Base-by-base conservation (phyloP, 2,329 filamentous ascomycete genomes). In the Ascomycota sp. region DNA sequence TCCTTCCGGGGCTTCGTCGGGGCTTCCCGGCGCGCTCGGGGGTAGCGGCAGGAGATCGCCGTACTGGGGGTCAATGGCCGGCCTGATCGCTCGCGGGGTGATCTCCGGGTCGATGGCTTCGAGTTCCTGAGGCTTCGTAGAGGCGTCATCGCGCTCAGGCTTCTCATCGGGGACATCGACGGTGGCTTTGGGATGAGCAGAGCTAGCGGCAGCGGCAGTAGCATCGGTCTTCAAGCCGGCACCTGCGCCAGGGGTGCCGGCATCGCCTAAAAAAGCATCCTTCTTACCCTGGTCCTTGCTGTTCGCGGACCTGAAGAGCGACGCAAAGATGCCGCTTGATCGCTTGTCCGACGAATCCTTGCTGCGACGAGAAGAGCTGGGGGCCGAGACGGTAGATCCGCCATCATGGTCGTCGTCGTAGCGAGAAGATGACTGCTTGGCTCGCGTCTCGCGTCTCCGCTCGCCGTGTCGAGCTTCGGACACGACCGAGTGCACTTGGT, bases 181-280 rank as follows among this genome's bases (percentile, higher is more conserved):
- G 49, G 52, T 50, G 57, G 59, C 60, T 46, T 62, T 54, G 33
- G 52, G 48, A 42, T 49, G 53, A 47, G 50, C 45, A 40, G 46
- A 44, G 42, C 51, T 45, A 42, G 52, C 48, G 43, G 50, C 45
- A 38, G 52, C 38, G 34, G 50, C 53, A 43, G 51, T 52, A 38
- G 52, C 59, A 47, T 55, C 58, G 51, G 60, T 59, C 56, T 57
- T 60, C 52, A 65, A 47, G 64, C 70, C 69, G 68, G 57, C 69
- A 74, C 69, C 68, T 60, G 63, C 65, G 69, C 69, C 69, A 68
- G 65, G 59, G 63, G 62, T 74, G 63, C 57, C 69, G 69, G 70
- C 65, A 61, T 65, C 69, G 74, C 53, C 70, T 74, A 74, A 73
- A 73, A 75, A 74, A 74, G 68, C 68, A 55, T 62, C 51, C 49